Evolutionary conservation across 192 early-diverging fungal species (phyloP), one percentile per base, ranked within the genome.

Genomic region (Gamsiella multidivaricata): DNA sequence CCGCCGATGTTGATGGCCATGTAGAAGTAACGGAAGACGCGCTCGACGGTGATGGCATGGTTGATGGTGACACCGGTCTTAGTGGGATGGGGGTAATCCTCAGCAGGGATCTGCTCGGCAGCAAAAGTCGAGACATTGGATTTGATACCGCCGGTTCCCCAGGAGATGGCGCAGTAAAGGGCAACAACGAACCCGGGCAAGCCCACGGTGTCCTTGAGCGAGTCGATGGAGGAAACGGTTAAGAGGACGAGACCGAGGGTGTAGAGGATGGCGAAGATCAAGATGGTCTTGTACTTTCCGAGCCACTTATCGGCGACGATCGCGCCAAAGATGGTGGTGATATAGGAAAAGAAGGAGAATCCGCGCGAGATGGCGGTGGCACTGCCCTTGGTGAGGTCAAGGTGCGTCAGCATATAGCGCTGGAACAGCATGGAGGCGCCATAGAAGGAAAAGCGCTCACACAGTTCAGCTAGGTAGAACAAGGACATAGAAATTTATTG

Each of bases 11-110:
- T 90, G 65, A 90, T 87, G 31, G 87, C 65, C 86, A 85, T 88
- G 83, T 92, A 92, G 67, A 92, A 92, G 86, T 88, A 90, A 71
- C 88, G 86, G 81, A 90, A 92, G 53, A 91, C 85, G 33, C 84
- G 85, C 80, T 90, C 86, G 20, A 90, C 72, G 3, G 89, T 88
- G 58, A 88, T 74, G 59, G 83, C 87, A 54, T 84, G 85, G 75
- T 90, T 85, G 23, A 90, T 80, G 6, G 88, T 75, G 10, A 86
- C 85, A 46, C 85, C 83, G 53, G 64, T 63, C 78, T 85, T 84
- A 47, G 82, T 81, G 43, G 56, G 81, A 66, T 83, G 85, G 66
- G 87, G 84, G 47, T 83, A 88, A 29, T 86, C 83, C 32, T 85
- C 81, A 56, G 68, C 69, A 23, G 82, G 86, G 26, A 72, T 67